Evolutionary conservation across 805 yeast genomes (phyloP).

Genomic region (Lachancea meyersii): DNA sequence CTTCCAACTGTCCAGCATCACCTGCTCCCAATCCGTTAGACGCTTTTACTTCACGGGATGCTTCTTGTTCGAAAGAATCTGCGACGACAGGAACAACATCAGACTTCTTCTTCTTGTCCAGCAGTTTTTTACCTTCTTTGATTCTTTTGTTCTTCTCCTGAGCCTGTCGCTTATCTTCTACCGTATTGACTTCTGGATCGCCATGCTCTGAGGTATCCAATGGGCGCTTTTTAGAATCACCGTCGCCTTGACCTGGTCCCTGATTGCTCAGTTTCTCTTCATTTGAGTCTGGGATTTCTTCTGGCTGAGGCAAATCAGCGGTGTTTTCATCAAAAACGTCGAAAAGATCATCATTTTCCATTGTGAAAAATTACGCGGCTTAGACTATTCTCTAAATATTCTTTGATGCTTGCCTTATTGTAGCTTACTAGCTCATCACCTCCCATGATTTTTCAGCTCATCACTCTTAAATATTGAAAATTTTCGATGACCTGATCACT

Average conservation of each 20-base stretch:
- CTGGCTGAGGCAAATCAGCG: conserved; percentile 3
- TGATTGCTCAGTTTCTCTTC: conserved; percentile 3
- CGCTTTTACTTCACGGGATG: conserved; percentile 80
- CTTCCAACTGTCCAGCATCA: conserved; percentile 34
- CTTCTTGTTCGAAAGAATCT: conserved; percentile 82
- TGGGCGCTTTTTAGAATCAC: conserved; percentile 17
- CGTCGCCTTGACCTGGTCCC: not conserved
- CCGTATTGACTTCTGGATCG: not conserved
- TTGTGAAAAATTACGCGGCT: conserved; percentile 1
- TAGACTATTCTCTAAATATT: not conserved
- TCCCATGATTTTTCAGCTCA: not conserved
- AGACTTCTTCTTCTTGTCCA: conserved; percentile 38
- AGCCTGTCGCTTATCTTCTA: not conserved
- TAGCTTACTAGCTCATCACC: conserved; percentile 6
- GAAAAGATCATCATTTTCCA: conserved; percentile 25
- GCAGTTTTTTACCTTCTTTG: conserved; percentile 26
- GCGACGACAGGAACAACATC: conserved; percentile 69
- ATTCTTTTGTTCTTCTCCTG: conserved; percentile 23
- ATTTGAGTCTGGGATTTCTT: conserved; percentile 14
- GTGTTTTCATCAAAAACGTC: conserved; percentile 32
- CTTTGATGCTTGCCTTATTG: not conserved
- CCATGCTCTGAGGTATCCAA: conserved; percentile 8
- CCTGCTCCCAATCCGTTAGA: conserved; percentile 60
- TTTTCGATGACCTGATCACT: conserved; percentile 1
- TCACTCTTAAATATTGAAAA: not conserved